Percentiles rank a stretch among this genome's conserved stretches.
phyloP scores from a whole-genome alignment of 768 basidiomycete genomes.

The Phaeotremella skinneri region DNA sequence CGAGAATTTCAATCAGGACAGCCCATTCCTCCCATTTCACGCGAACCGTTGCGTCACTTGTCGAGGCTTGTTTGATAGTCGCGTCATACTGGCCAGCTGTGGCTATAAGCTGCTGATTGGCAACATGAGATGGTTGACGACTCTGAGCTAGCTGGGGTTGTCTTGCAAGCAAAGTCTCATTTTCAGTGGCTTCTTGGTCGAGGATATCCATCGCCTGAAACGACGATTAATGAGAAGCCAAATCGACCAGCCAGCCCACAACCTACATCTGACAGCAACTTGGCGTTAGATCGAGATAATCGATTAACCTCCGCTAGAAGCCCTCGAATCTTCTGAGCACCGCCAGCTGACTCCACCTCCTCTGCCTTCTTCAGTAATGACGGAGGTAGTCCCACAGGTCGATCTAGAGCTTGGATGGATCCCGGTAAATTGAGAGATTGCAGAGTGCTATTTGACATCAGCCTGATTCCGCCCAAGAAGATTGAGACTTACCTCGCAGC shows the following conservation, averaged over 20 bases:
- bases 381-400: constrained; percentile 81
- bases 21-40: constrained; percentile 90
- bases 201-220: constrained; percentile 81
- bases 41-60: constrained; percentile 72
- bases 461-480: background rate
- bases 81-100: constrained; percentile 69
- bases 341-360: constrained; percentile 75
- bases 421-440: constrained; percentile 75
- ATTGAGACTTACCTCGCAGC: constrained; percentile 60
- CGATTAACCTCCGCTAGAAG: constrained; percentile 70
- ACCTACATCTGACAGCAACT: constrained; percentile 71
- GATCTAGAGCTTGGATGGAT: constrained; percentile 79
- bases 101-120: constrained; percentile 68
- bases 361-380: constrained; percentile 80
- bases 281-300: constrained; percentile 62
- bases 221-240: background rate
- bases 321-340: constrained; percentile 66
- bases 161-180: constrained; percentile 51
- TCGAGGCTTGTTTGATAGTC: constrained; percentile 69
- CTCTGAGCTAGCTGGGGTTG: constrained; percentile 45
- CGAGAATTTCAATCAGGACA: constrained; percentile 65
- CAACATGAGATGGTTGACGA: constrained; percentile 71
- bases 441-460: constrained; percentile 57
- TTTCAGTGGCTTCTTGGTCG: constrained; percentile 67
- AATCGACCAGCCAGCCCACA: constrained; percentile 1